Evolutionary conservation across 2,329 filamentous ascomycete species (phyloP), one percentile per base, ranked within the genome.

Genomic region (Hymenoscyphus occultus): DNA sequence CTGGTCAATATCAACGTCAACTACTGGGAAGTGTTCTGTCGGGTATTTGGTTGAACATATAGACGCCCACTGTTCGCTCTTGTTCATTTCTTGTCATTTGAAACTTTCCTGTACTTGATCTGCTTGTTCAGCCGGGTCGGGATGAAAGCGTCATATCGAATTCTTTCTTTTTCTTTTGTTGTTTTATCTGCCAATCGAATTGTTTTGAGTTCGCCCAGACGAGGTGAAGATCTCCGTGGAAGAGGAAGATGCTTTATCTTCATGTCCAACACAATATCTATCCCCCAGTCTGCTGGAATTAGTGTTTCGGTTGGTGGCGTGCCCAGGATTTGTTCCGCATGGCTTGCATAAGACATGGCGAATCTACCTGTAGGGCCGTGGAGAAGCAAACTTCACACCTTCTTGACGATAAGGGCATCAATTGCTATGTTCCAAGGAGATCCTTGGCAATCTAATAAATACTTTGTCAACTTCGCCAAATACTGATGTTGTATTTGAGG

Each of bases 161-260:
- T 12, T 19, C 10, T 28, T 22, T 22, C n/a, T 22, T 54, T 54
- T 54, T 54, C 1, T 28, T 32, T 19, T 19, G 56, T 40, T 7
- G 19, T 54, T 54, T 39, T 31, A 39, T 51, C 10, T 19, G 45
- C 48, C 48, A 54, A 54, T 54, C 48, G 22, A 54, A 54, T 12
- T 28, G 10, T 19, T 54, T 54, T 54, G 19, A 22, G 22, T 5
- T 22, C 48, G 5, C 48, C 22, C 13, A 12, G 22, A 4, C 48
- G 19, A 54, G 9, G n/a, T 22, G 22, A 5, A 59, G 54, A 63
- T 63, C 61, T 63, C 61, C 61, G 61, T 63, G 61, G 61, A 63
- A 63, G 54, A n/a, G 54, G 28, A 56, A 59, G 32, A 35, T 56
- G 35, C 32, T 59, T 19, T 13, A 45, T 19, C 28, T 63, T 63